phyloP scores from a whole-genome alignment of 176 grass and related monocot species.

The Leersia perrieri region DNA sequence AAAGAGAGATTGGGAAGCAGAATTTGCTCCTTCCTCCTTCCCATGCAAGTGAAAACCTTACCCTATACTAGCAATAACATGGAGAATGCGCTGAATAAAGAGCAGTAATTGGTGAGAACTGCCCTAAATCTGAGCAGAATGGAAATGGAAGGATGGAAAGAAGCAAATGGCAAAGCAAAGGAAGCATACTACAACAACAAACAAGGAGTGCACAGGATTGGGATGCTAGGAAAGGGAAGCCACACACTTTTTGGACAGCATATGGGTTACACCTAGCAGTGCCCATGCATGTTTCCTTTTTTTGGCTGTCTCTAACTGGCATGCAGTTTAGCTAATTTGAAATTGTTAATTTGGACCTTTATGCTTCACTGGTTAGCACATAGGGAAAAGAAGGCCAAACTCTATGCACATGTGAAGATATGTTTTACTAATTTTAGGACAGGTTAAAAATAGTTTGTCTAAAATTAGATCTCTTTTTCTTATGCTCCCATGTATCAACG shows the following conservation, averaged over 20 bases:
- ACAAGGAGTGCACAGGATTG: slow-evolving; percentile 7
- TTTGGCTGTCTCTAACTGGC: slow-evolving; percentile 8
- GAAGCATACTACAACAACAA: slow-evolving; percentile 29
- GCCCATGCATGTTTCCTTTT: slow-evolving; percentile 33
- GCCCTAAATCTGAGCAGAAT: not conserved
- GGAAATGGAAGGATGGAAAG: not conserved
- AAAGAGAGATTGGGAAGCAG: slow-evolving; percentile 21
- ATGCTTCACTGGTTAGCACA: slow-evolving; percentile 6
- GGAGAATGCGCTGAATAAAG: not conserved
- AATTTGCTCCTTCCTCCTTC: slow-evolving; percentile 32
- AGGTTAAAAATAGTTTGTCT: slow-evolving; percentile 7
- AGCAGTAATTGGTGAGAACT: not conserved
- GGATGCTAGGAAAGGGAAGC: slow-evolving; percentile 28
- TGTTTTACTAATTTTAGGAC: slow-evolving; percentile 22
- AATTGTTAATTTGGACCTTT: slow-evolving; percentile 10
- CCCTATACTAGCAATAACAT: slow-evolving; percentile 31
- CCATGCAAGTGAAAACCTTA: slow-evolving; percentile 32
- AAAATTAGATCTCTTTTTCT: not conserved
- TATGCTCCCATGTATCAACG: too few species aligned
- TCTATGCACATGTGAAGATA: not conserved
- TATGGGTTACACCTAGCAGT: slow-evolving; percentile 4
- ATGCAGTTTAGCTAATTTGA: not conserved
- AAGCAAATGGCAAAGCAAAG: slow-evolving; percentile 27
- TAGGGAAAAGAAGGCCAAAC: not conserved
- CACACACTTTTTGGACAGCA: slow-evolving; percentile 50